phyloP scores from a whole-genome alignment of 2,329 filamentous ascomycete genomes.

The Beauveria bassiana region DNA sequence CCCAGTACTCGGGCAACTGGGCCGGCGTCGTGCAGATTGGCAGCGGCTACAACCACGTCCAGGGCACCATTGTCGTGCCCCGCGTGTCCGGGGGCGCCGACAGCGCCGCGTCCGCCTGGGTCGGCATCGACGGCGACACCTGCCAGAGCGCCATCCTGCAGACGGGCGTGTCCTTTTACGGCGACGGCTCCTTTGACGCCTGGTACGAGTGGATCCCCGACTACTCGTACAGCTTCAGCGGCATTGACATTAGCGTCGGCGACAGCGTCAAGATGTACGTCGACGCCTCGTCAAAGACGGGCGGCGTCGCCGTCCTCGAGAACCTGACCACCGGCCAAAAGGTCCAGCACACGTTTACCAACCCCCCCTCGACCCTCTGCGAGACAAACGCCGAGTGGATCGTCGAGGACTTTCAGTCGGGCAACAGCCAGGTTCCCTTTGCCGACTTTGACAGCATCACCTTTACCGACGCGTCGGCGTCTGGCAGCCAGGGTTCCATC shows the following conservation, averaged over 20 bases:
- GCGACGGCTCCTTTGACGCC: conserved; percentile 25
- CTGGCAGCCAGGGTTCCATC: conserved; percentile 21
- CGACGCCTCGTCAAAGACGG: conserved; percentile 14
- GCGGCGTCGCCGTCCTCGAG: conserved; percentile 19
- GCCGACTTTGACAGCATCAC: conserved; percentile 10
- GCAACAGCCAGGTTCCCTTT: conserved; percentile 16
- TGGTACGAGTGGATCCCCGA: conserved; percentile 37
- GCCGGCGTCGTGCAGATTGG: conserved; percentile 1
- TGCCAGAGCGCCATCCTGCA: conserved; percentile 29
- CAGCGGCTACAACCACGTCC: neutral
- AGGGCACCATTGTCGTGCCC: neutral
- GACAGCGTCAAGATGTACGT: conserved; percentile 18
- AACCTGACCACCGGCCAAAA: conserved; percentile 42
- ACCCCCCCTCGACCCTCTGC: conserved; percentile 26
- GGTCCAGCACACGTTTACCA: conserved; percentile 39
- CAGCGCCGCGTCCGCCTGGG: conserved; percentile 27
- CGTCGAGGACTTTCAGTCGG: conserved; percentile 31
- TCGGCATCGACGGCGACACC: conserved; percentile 33
- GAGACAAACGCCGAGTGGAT: conserved; percentile 54
- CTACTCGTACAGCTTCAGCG: conserved; percentile 27
- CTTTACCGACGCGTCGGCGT: conserved; percentile 5
- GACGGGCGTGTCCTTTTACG: conserved; percentile 31
- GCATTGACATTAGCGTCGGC: conserved; percentile 17
- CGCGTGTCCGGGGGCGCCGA: neutral
- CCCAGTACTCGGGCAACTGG: neutral